phyloP scores from a whole-genome alignment of 2,329 filamentous ascomycete genomes.

The Exophiala viscosa region DNA sequence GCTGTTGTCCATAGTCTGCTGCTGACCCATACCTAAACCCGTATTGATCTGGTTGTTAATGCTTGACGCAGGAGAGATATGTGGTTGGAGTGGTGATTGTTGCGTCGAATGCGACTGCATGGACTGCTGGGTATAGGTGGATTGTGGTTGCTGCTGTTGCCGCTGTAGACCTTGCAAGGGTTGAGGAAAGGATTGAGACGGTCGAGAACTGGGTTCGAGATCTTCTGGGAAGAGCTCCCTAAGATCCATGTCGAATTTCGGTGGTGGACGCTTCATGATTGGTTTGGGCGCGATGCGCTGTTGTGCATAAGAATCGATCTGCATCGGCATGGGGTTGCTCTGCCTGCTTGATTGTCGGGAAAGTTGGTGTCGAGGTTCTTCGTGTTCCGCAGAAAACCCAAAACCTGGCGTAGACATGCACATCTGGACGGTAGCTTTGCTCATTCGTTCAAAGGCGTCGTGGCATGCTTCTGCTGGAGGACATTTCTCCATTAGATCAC shows the following conservation, averaged over 20 bases:
- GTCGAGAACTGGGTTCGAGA: conserved; percentile 28
- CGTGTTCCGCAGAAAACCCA: conserved; percentile 42
- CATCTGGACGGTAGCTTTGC: conserved; percentile 94
- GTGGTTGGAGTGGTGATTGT: conserved; percentile 10
- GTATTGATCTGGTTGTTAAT: conserved; percentile 20
- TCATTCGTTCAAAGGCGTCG: conserved; percentile 91
- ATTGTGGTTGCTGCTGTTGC: conserved; percentile 3
- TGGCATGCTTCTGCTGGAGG: conserved; percentile 91
- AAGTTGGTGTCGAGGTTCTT: conserved; percentile 27
- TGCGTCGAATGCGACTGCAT: conserved; percentile 7
- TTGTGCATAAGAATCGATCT: conserved; percentile 14
- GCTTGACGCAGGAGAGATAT: conserved; percentile 16
- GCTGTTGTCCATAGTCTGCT: conserved; percentile 1
- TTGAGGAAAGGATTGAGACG: conserved; percentile 21
- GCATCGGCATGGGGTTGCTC: conserved; percentile 23
- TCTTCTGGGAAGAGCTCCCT: conserved; percentile 50
- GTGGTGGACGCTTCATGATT: conserved; percentile 40
- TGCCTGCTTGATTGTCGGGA: conserved; percentile 36
- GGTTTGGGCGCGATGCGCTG: conserved; percentile 15
- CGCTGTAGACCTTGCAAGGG: conserved; percentile 12
- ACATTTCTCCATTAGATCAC: conserved; percentile 89
- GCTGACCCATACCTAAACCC: conserved; percentile 13
- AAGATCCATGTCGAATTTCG: conserved; percentile 58
- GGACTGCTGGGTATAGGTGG: neutral
- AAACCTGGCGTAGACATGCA: conserved; percentile 83